Base-by-base conservation (phyloP, 169 alveolate species). In the Eimeria maxima region DNA sequence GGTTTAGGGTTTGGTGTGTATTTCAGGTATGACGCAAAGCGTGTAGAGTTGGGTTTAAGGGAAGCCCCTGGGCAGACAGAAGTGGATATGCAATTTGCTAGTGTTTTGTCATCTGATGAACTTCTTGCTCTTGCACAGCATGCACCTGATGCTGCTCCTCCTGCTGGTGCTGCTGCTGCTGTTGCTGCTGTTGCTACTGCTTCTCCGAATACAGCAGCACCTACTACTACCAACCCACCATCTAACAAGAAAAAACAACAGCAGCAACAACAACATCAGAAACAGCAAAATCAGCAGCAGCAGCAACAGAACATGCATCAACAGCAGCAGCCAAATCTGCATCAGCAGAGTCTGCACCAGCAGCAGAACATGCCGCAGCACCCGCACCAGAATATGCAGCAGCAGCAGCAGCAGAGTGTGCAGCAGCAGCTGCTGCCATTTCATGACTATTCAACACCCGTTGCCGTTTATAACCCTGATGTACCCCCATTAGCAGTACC, bases 1-100 rank as follows among this genome's bases (percentile, higher is more conserved):
- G 69, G 63, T 42, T 53, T 45, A 27, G 42, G 69, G 89, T 80
- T 55, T 81, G 18, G 45, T 27, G n/a, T 55, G 42, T 2, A 4
- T 8, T 24, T 27, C 84, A 89, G 95, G 95, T 89, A 89, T 73
- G 95, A 89, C 55, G 95, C 95, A 55, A 89, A 89, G 73, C 84
- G 95, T 14, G 74, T 69, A 16, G 86, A 89, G 95, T 42, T 89
- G 69, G 95, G 95, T 6, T n/a, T 89, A 71, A n/a, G 44, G 29
- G 93, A 87, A 63, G 76, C 74, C 24, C 93, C 93, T 3, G 55
- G 57, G 60, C 76, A 67, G 13, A 45, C 93, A 11, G 93, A 87
- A 44, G 83, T 42, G 22, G 93, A 87, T 29, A 60, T 87, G 65
- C 78, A 87, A 38, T 65, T 67, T 16, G 93, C 65, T 6, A 63